A percentile compares a stretch with the other conserved stretches of the same genome.
Conservation (phyloP, 1,284 basidiomycete genomes). For the Tranzscheliella williamsii region DNA sequence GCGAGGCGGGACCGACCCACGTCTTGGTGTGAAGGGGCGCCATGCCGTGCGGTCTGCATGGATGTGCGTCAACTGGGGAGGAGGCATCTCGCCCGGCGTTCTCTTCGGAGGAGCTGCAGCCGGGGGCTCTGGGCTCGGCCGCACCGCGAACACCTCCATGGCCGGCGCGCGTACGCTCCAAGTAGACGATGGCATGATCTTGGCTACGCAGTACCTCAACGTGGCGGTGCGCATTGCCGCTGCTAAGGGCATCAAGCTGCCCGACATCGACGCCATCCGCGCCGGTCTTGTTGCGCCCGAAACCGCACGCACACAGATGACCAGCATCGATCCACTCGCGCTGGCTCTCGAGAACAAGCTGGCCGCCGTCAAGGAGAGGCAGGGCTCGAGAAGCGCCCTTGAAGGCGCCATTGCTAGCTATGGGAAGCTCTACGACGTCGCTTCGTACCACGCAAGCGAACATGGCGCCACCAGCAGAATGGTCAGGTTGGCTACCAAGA, state of each 20-base stretch:
- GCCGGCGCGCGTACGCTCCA: constrained; percentile 8
- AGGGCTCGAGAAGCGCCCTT: constrained; percentile 19
- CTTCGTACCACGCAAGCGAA: neutral
- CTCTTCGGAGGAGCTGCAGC: constrained; percentile 34
- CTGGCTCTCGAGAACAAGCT: constrained; percentile 22
- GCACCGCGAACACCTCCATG: constrained; percentile 25
- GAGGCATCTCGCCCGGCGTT: constrained; percentile 47
- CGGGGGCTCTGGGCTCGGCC: constrained; percentile 15
- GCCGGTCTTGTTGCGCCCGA: constrained; percentile 17
- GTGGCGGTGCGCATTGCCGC: constrained; percentile 40
- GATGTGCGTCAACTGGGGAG: constrained; percentile 56
- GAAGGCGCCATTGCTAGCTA: constrained; percentile 19
- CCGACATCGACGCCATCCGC: constrained; percentile 29
- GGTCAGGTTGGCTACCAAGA: constrained; percentile 47
- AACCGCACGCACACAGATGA: constrained; percentile 22
- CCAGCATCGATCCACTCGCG: constrained; percentile 30
- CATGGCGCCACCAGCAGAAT: constrained; percentile 5
- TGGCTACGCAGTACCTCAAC: constrained; percentile 47
- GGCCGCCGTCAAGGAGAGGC: constrained; percentile 32
- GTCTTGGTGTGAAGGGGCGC: constrained; percentile 50
- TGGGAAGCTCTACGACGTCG: constrained; percentile 28
- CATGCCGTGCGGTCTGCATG: constrained; percentile 55
- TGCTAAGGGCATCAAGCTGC: constrained; percentile 36
- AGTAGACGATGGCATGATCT: constrained; percentile 36
- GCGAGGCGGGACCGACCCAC: constrained; percentile 37